Conservation (phyloP, 345 rosid species). For the Garcia nutans region DNA sequence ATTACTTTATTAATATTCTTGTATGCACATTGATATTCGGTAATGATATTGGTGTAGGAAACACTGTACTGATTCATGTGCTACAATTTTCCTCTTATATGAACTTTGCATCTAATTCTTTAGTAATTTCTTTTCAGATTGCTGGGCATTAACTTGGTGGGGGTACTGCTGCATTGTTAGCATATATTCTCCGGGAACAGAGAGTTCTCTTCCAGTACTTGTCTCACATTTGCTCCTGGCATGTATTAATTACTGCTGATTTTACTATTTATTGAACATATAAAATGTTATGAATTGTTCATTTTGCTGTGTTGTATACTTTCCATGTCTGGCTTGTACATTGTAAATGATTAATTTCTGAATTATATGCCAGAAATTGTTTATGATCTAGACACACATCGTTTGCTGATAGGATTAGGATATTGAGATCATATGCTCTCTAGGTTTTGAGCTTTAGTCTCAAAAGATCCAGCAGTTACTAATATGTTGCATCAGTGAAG, state of each 20-base stretch:
- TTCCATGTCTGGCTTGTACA: neutral
- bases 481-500: too few relatives aligned
- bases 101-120: conserved; percentile 11
- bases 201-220: conserved; percentile 76
- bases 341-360: neutral
- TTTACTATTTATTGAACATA: neutral
- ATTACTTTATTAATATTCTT: neutral
- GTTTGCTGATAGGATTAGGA: neutral
- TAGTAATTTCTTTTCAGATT: conserved; percentile 48
- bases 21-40: neutral
- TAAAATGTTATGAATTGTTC: neutral
- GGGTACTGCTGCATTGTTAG: conserved; percentile 89
- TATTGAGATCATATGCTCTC: neutral
- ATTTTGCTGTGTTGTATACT: conserved; percentile 1
- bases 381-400: too few relatives aligned
- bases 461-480: too few relatives aligned
- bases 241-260: conserved; percentile 12
- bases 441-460: neutral
- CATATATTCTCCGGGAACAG: conserved; percentile 87
- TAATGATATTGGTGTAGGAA: neutral
- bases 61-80: neutral
- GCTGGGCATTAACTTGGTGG: conserved; percentile 99
- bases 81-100: neutral
- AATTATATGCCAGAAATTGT: too few relatives aligned
- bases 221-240: conserved; percentile 96